These are phyloP conservation scores for Mycogone perniciosa DNA, from an alignment of 2,329 filamentous ascomycete genomes.

Conservation along the genomic window DNA sequence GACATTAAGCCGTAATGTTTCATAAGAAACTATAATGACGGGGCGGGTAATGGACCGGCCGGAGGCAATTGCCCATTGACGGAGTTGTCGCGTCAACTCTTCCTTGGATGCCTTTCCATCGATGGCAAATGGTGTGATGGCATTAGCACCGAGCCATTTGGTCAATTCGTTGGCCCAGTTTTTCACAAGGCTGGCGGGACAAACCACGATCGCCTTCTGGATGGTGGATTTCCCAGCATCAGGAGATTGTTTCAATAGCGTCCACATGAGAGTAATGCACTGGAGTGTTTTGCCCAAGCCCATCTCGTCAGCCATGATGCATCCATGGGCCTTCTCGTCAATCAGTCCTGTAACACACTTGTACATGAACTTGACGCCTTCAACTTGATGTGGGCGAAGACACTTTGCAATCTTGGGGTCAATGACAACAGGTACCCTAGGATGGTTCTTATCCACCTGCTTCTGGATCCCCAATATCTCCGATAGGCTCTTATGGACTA, in stretches of 20 bases:
- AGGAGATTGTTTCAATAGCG: conserved; percentile 87
- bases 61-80: conserved; percentile 88
- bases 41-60: conserved; percentile 87
- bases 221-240: conserved; percentile 92
- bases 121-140: conserved; percentile 88
- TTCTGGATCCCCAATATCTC: conserved; percentile 96
- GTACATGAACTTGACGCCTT: conserved; percentile 97
- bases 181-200: conserved; percentile 88
- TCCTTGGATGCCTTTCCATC: conserved; percentile 96
- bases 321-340: conserved; percentile 87
- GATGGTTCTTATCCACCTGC: conserved; percentile 69
- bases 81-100: conserved; percentile 80
- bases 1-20: conserved; percentile 85
- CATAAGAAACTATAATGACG: conserved; percentile 96
- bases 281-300: conserved; percentile 94
- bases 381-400: conserved; percentile 90
- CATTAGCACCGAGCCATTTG: conserved; percentile 93
- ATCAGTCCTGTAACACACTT: conserved; percentile 91
- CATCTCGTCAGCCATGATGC: conserved; percentile 99
- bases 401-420: conserved; percentile 86
- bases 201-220: conserved; percentile 94
- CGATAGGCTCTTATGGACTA: conserved; percentile 90
- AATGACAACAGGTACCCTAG: conserved; percentile 94
- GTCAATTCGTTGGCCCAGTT: conserved; percentile 97
- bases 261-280: conserved; percentile 97